phyloP scores from a whole-genome alignment of 768 basidiomycete species.

The Lactarius sanguifluus region DNA sequence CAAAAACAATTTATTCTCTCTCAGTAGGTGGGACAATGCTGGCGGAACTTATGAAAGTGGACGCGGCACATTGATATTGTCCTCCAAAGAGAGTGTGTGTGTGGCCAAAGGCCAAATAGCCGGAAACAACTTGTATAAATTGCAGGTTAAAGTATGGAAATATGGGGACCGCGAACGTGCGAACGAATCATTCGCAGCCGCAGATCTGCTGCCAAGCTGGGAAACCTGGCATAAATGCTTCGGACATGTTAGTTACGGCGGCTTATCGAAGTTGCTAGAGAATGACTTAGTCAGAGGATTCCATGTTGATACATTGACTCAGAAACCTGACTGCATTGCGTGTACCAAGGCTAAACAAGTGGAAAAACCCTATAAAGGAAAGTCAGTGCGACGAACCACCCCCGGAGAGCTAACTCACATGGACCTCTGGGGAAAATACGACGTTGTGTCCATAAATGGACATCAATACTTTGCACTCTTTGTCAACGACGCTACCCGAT shows the following conservation, averaged over 20 bases:
- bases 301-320: fast-evolving
- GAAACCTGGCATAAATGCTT: neutral
- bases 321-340: neutral
- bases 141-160: too few relatives aligned
- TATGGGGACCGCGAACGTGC: too few relatives aligned
- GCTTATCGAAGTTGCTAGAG: fast-evolving
- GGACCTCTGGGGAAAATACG: constrained; percentile 1
- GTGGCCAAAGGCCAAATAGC: too few relatives aligned
- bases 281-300: neutral
- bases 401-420: neutral
- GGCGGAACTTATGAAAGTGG: too few relatives aligned
- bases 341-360: neutral
- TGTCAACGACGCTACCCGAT: neutral
- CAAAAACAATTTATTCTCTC: too few relatives aligned
- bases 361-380: neutral
- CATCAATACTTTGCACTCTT: neutral
- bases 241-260: neutral
- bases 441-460: neutral
- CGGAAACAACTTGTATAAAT: too few relatives aligned
- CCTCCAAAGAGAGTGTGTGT: too few relatives aligned
- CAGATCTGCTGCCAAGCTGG: neutral
- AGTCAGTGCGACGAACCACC: fast-evolving
- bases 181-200: too few relatives aligned
- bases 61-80: too few relatives aligned
- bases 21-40: too few relatives aligned